These are phyloP conservation scores for Thielaviopsis punctulata DNA, from an alignment of 2,329 filamentous ascomycete genomes.

Conservation along the genomic window DNA sequence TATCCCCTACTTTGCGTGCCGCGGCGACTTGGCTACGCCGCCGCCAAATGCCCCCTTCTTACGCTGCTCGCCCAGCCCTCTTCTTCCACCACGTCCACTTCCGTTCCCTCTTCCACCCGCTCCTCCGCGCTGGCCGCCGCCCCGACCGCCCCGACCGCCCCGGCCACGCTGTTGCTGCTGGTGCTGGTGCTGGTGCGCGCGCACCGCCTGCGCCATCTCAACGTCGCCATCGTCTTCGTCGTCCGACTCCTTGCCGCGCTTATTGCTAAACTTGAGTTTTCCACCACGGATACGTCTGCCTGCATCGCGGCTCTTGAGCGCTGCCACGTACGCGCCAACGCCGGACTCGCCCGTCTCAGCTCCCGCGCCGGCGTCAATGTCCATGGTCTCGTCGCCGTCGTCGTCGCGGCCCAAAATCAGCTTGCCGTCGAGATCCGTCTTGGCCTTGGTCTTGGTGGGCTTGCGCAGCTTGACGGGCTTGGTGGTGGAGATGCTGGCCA, in stretches of 20 bases:
- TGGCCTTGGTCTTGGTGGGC: slow-evolving; percentile 42
- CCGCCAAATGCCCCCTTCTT: slow-evolving; percentile 23
- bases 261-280: slow-evolving; percentile 56
- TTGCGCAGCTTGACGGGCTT: slow-evolving; percentile 53
- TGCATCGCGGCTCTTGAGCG: slow-evolving; percentile 49
- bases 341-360: slow-evolving; percentile 32
- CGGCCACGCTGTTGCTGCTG: slow-evolving; percentile 30
- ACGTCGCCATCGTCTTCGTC: slow-evolving; percentile 34
- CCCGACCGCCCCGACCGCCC: slow-evolving; percentile 12
- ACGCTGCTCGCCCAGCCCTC: slow-evolving; percentile 34
- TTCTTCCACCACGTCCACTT: slow-evolving; percentile 17
- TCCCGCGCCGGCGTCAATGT: slow-evolving; percentile 45
- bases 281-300: slow-evolving; percentile 47
- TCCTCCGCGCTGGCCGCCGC: slow-evolving; percentile 27
- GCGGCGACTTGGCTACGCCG: slow-evolving; percentile 25
- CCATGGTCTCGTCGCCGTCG: slow-evolving; percentile 40
- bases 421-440: slow-evolving; percentile 62
- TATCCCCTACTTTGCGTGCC: neutral
- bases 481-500: slow-evolving; percentile 85
- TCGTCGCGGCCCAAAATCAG: slow-evolving; percentile 50
- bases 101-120: slow-evolving; percentile 24
- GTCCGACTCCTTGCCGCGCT: slow-evolving; percentile 28
- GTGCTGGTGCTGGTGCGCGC: slow-evolving; percentile 6
- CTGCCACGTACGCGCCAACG: slow-evolving; percentile 52
- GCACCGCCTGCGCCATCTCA: slow-evolving; percentile 22